Percentiles rank a stretch among this genome's conserved stretches.
These are phyloP conservation scores for Tuber umbilicatum DNA, from an alignment of 495 filamentous ascomycete genomes.

Conservation along the genomic window DNA sequence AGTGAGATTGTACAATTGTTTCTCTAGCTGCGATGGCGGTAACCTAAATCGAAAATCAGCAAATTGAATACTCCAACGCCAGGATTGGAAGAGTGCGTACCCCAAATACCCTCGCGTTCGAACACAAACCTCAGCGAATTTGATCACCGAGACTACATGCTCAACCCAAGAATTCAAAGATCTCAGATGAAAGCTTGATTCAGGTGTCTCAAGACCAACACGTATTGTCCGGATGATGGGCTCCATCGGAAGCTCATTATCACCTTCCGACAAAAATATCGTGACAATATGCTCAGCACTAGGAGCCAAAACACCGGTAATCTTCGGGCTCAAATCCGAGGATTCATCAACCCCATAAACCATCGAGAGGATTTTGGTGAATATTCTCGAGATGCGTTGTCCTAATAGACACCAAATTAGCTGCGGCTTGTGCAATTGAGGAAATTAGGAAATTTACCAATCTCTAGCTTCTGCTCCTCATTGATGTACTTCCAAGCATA, in stretches of 20 bases:
- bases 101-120: constrained; percentile 61
- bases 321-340: constrained; percentile 50
- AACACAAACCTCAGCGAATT: constrained; percentile 61
- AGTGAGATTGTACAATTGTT: constrained; percentile 69
- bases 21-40: constrained; percentile 60
- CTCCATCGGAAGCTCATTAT: constrained; percentile 64
- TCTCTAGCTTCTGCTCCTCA: constrained; percentile 57
- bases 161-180: constrained; percentile 53
- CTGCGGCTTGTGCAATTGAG: neutral
- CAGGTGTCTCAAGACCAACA: constrained; percentile 59
- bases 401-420: constrained; percentile 36
- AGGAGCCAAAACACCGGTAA: constrained; percentile 58
- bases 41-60: constrained; percentile 23
- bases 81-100: constrained; percentile 23
- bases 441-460: constrained; percentile 43
- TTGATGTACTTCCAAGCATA: constrained; percentile 73
- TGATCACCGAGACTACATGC: constrained; percentile 59
- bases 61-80: neutral
- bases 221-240: constrained; percentile 67
- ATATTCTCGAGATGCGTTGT: constrained; percentile 56
- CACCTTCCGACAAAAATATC: constrained; percentile 63
- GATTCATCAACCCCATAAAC: constrained; percentile 65
- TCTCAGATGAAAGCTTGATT: constrained; percentile 57
- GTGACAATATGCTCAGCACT: constrained; percentile 69
- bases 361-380: constrained; percentile 64